phyloP scores from a whole-genome alignment of 2,329 filamentous ascomycete genomes.

The Aspergillus quadricinctus region DNA sequence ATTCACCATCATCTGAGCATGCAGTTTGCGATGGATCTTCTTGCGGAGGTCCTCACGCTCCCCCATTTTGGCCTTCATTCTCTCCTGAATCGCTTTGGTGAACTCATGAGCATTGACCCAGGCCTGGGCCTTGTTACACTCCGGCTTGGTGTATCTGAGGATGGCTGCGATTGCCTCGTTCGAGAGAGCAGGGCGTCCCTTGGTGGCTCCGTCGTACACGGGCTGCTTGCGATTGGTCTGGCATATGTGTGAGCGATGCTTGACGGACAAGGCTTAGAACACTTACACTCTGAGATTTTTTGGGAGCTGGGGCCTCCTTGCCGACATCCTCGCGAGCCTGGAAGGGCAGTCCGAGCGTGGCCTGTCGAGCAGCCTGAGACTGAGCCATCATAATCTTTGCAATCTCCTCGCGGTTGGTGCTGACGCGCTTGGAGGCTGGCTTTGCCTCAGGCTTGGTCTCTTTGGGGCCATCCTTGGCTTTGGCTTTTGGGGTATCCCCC shows the following conservation, averaged over 20 bases:
- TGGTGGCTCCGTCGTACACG: conserved; percentile 1
- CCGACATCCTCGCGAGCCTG: background rate
- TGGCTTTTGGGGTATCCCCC: background rate
- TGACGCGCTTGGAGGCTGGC: background rate
- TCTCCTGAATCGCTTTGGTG: conserved; percentile 4
- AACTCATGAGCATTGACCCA: conserved; percentile 17
- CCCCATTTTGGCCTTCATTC: conserved; percentile 2
- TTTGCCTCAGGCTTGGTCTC: background rate
- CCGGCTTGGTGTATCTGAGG: conserved; percentile 12
- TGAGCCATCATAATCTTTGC: background rate
- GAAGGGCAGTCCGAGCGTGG: background rate
- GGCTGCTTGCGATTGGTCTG: background rate
- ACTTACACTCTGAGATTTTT: background rate
- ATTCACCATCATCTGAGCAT: conserved; percentile 1
- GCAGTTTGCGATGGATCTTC: conserved; percentile 4
- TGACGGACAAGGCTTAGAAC: no score
- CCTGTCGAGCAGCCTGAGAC: background rate
- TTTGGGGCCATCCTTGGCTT: background rate
- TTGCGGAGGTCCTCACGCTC: conserved; percentile 9
- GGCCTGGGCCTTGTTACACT: conserved; percentile 15
- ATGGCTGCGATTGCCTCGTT: conserved; percentile 16
- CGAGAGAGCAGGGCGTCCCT: conserved; percentile 5
- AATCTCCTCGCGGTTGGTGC: background rate
- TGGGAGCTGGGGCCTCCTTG: background rate
- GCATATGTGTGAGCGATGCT: background rate